Evolutionary conservation across 2,329 filamentous ascomycete species (phyloP), one percentile per base, ranked within the genome.

Genomic region (Trichophyton mentagrophytes): DNA sequence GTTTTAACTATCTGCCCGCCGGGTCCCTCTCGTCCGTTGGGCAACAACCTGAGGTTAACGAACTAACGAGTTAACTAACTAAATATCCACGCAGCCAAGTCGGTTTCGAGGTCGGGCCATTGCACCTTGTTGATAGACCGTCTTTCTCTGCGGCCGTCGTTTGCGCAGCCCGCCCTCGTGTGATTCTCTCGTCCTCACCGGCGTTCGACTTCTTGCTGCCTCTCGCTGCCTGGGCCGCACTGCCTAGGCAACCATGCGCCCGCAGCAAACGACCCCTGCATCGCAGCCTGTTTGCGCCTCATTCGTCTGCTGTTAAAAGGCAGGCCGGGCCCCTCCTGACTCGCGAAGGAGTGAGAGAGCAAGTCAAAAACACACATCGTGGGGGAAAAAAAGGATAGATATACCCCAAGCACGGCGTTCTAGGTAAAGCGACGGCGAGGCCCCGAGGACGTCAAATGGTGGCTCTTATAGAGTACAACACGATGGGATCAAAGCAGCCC

Each of bases 401-500:
- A 55, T 55, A 55, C 25, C 20, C 27, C 46, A 51, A 36, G 9
- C 33, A 13, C 8, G 11, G 11, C 33, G 33, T 38, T 38, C 33
- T 38, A 36, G 11, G 0, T 1, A 38, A 38, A 13, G 33, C 33
- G 33, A 38, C 33, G 33, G 33, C 9, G 27, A 30, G 27, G 27
- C 27, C 27, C 1, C 11, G 33, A 13, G 33, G 33, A 38, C 33
- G 33, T 38, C 25, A 27, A 60, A 60, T 59, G 57, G 57, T 59
- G 49, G 62, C 36, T 30, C 49, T 61, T 8, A 40, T 63, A 22
- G 57, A 63, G 56, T 63, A 61, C 60, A 46, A 71, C 69, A 68
- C 69, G 17, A 63, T 63, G 61, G 47, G 56, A 25, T 27, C 40
- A 64, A 71, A 68, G 63, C 64, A 69, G 55, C 55, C 46, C 13